A percentile compares a stretch with the other conserved stretches of the same genome.
phyloP scores from a whole-genome alignment of 768 basidiomycete species.

The Russula emetica region DNA sequence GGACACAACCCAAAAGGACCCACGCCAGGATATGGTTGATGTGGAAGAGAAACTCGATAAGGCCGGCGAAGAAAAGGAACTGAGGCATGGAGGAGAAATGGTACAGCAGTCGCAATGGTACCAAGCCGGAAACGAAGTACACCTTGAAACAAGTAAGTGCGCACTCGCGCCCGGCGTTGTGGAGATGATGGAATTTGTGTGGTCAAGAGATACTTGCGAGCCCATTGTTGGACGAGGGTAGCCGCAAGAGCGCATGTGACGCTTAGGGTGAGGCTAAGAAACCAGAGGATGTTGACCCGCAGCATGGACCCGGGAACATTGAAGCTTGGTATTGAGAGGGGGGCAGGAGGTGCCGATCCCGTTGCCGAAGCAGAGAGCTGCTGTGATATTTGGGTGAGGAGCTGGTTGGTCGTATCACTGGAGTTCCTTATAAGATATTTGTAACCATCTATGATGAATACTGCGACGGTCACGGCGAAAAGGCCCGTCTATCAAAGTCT shows the following conservation, averaged over 20 bases:
- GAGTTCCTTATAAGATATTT: neutral
- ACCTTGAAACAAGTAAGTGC: slow-evolving; percentile 7
- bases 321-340: slow-evolving; percentile 9
- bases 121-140: slow-evolving; percentile 4
- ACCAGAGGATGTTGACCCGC: slow-evolving; percentile 5
- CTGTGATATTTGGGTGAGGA: slow-evolving; percentile 17
- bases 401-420: slow-evolving; percentile 9
- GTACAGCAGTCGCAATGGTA: neutral
- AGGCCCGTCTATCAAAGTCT: slow-evolving; percentile 5
- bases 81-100: slow-evolving; percentile 13
- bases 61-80: slow-evolving; percentile 15
- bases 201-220: slow-evolving; percentile 5
- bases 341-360: neutral
- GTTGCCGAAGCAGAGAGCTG: slow-evolving; percentile 5
- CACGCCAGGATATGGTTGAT: slow-evolving; percentile 4
- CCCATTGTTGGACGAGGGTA: slow-evolving; percentile 20
- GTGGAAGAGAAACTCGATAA: slow-evolving; percentile 10
- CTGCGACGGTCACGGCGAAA: slow-evolving; percentile 11
- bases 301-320: neutral
- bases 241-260: slow-evolving; percentile 2
- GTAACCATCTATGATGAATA: slow-evolving; percentile 4
- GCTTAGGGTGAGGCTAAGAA: slow-evolving; percentile 6
- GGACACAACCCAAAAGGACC: neutral
- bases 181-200: slow-evolving; percentile 5
- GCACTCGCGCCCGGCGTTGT: slow-evolving; percentile 5